Conservation (phyloP, 768 basidiomycete genomes). For the Leccinum arenicola region DNA sequence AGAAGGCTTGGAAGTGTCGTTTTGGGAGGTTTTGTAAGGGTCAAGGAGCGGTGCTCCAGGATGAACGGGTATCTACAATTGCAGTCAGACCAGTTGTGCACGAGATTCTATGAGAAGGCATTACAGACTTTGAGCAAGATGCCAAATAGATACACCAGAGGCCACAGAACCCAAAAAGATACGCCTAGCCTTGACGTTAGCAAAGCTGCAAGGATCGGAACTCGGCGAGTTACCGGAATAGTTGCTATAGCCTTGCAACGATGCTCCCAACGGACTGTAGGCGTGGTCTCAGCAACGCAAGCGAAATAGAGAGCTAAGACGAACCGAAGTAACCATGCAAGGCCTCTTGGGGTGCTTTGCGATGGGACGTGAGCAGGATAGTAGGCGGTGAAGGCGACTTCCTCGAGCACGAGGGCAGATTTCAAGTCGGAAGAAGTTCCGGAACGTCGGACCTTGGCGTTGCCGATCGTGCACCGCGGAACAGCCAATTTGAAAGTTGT, state of each 20-base stretch:
- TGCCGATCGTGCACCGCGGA: conserved; percentile 39
- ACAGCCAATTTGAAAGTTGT: conserved; percentile 54
- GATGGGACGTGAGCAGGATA: conserved; percentile 52
- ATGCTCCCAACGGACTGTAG: conserved; percentile 39
- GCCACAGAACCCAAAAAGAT: conserved; percentile 35
- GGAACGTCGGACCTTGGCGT: conserved; percentile 33
- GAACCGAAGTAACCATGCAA: conserved; percentile 59
- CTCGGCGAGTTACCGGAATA: conserved; percentile 42
- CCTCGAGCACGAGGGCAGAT: conserved; percentile 53
- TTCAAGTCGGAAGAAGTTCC: conserved; percentile 23
- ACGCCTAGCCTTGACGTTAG: conserved; percentile 16
- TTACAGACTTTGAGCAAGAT: conserved; percentile 43
- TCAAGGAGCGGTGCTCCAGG: conserved; percentile 52
- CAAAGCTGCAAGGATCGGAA: neutral
- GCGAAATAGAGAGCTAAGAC: conserved; percentile 14
- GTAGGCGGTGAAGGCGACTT: conserved; percentile 62
- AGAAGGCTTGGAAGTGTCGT: conserved; percentile 13
- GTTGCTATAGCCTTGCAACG: conserved; percentile 46
- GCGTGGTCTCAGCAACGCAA: conserved; percentile 7
- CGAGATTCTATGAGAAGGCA: neutral
- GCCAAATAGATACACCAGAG: conserved; percentile 51
- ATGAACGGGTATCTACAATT: conserved; percentile 53
- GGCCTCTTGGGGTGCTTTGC: conserved; percentile 35
- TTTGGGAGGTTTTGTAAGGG: conserved; percentile 3
- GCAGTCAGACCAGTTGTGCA: neutral